Conservation (phyloP, 2,329 filamentous ascomycete species). For the Talaromyces sp. region DNA sequence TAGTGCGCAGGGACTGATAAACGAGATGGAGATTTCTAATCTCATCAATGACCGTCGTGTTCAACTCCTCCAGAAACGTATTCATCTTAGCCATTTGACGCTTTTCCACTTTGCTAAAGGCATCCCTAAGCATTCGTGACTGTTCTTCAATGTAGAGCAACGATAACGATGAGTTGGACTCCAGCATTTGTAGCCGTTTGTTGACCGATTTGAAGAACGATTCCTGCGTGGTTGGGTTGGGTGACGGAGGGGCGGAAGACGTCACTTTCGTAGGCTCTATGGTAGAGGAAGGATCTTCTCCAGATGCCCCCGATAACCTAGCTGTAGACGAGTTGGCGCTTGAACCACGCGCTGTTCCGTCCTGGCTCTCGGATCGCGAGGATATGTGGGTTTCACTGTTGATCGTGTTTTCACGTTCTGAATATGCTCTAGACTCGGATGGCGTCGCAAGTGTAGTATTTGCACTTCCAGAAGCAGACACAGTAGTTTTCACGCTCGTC, state of each 20-base stretch:
- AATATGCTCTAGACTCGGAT: conserved; percentile 2
- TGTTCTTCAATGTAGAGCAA: conserved; percentile 97
- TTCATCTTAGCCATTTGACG: conserved; percentile 81
- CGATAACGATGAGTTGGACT: conserved; percentile 87
- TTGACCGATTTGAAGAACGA: conserved; percentile 97
- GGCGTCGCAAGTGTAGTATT: neutral
- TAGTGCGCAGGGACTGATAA: conserved; percentile 95
- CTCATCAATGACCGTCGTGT: conserved; percentile 79
- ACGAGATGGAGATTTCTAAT: conserved; percentile 73
- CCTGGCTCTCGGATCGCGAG: neutral
- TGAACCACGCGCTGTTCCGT: neutral
- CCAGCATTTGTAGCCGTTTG: conserved; percentile 85
- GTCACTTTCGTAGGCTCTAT: conserved; percentile 14
- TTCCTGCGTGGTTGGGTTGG: conserved; percentile 85
- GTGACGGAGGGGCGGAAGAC: conserved; percentile 44
- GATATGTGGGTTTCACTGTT: neutral
- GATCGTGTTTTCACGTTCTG: conserved; percentile 7
- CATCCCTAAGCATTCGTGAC: conserved; percentile 82
- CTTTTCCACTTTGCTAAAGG: conserved; percentile 81
- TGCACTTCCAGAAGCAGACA: neutral
- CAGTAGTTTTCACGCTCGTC: neutral
- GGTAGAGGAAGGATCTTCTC: conserved; percentile 5
- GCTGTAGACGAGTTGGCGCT: neutral
- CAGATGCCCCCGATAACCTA: neutral
- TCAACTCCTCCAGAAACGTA: conserved; percentile 77